Evolutionary conservation across 495 filamentous ascomycete species (phyloP).

Genomic region (Tricharina praecox): DNA sequence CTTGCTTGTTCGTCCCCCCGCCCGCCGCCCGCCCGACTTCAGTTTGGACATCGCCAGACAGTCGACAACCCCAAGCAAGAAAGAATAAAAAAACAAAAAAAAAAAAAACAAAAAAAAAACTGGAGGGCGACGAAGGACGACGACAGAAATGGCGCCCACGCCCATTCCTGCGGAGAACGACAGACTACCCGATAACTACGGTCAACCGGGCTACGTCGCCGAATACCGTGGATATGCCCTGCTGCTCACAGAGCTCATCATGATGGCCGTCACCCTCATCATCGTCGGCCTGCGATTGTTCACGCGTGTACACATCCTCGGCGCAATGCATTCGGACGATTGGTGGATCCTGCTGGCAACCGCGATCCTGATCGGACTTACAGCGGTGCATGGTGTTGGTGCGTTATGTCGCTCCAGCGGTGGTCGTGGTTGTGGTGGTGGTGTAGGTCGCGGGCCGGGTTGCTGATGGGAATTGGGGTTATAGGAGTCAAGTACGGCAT

Average conservation of each 20-base stretch:
- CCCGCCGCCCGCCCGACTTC: too few species aligned
- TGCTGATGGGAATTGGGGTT: too few species aligned
- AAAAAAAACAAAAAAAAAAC: background rate
- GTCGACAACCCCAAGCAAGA: too few species aligned
- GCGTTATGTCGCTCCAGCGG: background rate
- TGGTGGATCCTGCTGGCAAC: conserved; percentile 4
- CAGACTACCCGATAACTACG: background rate
- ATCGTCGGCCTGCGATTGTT: conserved; percentile 5
- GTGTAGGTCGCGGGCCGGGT: too few species aligned
- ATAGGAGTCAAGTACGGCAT: conserved; percentile 5
- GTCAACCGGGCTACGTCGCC: background rate
- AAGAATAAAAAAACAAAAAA: background rate
- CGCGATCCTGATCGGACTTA: background rate
- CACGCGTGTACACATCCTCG: conserved; percentile 1
- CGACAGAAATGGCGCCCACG: background rate
- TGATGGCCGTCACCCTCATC: conserved; percentile 2
- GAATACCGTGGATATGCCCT: conserved; percentile 3
- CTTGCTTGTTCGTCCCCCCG: too few species aligned
- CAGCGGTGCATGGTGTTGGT: conserved; percentile 7
- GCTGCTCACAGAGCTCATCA: conserved; percentile 5
- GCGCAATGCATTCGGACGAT: conserved; percentile 5
- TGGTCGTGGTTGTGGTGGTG: too few species aligned
- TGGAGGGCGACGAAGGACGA: too few species aligned
- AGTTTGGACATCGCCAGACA: too few species aligned
- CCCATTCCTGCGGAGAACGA: background rate